Percentiles rank a stretch among this genome's conserved stretches.
phyloP scores from a whole-genome alignment of 2,329 filamentous ascomycete genomes.

The Huntiella omanensis region DNA sequence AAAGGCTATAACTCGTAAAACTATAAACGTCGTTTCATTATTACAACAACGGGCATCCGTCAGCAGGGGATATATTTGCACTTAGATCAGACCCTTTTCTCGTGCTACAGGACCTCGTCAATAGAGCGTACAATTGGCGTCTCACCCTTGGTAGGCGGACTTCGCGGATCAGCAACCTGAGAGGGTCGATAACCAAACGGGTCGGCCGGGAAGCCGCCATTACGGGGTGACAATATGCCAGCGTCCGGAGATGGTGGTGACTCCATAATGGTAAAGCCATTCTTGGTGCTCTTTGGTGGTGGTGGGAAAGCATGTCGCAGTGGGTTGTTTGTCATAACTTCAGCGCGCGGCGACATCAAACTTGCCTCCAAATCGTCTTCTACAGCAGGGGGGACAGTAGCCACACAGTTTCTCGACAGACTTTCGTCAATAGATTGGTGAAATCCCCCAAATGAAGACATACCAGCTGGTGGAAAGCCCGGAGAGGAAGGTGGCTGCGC shows the following conservation, averaged over 20 bases:
- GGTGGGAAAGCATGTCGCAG: conserved; percentile 25
- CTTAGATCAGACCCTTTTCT: too few species aligned
- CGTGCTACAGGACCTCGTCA: conserved; percentile 48
- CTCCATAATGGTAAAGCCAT: conserved; percentile 34
- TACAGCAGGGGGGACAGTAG: conserved; percentile 20
- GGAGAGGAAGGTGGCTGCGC: conserved; percentile 26
- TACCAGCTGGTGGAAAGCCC: conserved; percentile 18
- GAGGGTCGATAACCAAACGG: conserved; percentile 28
- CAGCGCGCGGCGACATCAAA: conserved; percentile 51
- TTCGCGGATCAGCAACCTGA: conserved; percentile 46
- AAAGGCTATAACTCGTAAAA: background rate
- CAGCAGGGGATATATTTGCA: too few species aligned
- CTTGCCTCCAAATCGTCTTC: conserved; percentile 21
- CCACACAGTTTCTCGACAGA: background rate
- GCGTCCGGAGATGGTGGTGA: conserved; percentile 32
- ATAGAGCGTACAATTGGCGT: conserved; percentile 62
- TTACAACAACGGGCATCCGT: background rate
- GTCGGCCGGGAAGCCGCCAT: conserved; percentile 34
- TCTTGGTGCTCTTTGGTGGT: conserved; percentile 13
- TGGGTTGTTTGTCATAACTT: conserved; percentile 53
- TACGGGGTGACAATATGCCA: conserved; percentile 33
- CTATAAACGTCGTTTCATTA: conserved; percentile 4
- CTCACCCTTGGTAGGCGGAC: conserved; percentile 55
- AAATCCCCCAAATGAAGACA: conserved; percentile 1
- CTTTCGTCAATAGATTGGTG: conserved; percentile 1